Percentiles rank a stretch among this genome's conserved stretches.
These are phyloP conservation scores for Thinopyrum elongatum DNA, from an alignment of 176 grass and related monocot genomes.

Conservation along the genomic window DNA sequence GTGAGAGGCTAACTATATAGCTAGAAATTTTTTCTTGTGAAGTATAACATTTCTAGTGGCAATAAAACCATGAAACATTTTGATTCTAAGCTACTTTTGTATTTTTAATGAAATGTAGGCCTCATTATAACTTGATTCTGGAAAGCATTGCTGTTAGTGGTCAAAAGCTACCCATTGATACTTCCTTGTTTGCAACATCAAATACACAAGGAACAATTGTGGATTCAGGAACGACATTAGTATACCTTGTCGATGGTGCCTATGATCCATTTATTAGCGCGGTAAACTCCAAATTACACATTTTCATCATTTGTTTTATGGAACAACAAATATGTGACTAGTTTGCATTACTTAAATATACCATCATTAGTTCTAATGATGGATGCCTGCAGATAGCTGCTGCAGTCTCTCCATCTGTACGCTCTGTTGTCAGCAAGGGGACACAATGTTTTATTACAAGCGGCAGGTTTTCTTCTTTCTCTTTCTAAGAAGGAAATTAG, in stretches of 20 bases:
- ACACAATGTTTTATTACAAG: constrained; percentile 85
- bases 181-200: constrained; percentile 84
- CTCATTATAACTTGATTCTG: constrained; percentile 95
- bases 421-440: constrained; percentile 56
- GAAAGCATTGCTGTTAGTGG: constrained; percentile 94
- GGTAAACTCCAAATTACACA: constrained; percentile 46
- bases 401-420: constrained; percentile 61
- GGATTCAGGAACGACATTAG: constrained; percentile 94
- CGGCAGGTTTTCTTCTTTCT: constrained; percentile 64
- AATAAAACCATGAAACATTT: neutral
- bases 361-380: constrained; percentile 1
- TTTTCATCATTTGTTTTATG: neutral
- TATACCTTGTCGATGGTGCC: constrained; percentile 83
- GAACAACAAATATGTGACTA: neutral
- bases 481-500: constrained; percentile 24
- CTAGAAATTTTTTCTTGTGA: neutral
- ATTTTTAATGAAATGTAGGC: constrained; percentile 53
- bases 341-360: neutral
- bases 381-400: constrained; percentile 64
- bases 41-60: constrained; percentile 18
- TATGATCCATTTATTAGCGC: constrained; percentile 96
- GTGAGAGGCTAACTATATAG: neutral
- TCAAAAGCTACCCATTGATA: constrained; percentile 69
- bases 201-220: constrained; percentile 94
- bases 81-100: constrained; percentile 5